phyloP scores from a whole-genome alignment of 768 basidiomycete genomes.

The Hericium coralloides region DNA sequence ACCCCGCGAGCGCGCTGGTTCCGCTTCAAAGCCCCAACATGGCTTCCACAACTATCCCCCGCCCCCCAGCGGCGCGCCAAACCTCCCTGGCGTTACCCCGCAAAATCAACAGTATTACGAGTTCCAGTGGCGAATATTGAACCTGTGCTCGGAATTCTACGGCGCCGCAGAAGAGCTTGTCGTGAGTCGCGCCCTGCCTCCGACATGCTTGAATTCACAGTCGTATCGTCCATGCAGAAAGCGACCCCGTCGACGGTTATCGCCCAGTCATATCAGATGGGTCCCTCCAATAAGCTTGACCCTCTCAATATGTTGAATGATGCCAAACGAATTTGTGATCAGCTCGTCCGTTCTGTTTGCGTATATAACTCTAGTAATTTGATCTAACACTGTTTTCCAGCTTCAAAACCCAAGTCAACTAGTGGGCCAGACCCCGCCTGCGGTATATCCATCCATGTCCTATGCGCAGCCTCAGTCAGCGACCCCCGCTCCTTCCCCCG shows the following conservation, averaged over 20 bases:
- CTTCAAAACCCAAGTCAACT: constrained; percentile 67
- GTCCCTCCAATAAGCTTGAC: constrained; percentile 59
- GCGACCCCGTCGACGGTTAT: constrained; percentile 60
- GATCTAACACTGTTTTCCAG: constrained; percentile 26
- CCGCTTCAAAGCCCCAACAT: constrained; percentile 30
- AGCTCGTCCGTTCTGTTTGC: constrained; percentile 39
- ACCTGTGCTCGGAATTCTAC: constrained; percentile 80
- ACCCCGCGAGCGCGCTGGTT: constrained; percentile 32
- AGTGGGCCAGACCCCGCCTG: constrained; percentile 56
- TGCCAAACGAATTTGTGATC: constrained; percentile 72
- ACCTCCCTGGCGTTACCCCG: constrained; percentile 36
- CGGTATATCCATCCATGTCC: constrained; percentile 35
- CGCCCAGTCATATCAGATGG: constrained; percentile 75
- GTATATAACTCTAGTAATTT: constrained; percentile 1
- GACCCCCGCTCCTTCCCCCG: constrained; percentile 18
- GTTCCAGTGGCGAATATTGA: constrained; percentile 79
- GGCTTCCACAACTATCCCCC: constrained; percentile 12
- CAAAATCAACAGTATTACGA: constrained; percentile 77
- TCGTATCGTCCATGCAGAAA: constrained; percentile 26
- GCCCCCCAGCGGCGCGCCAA: constrained; percentile 18
- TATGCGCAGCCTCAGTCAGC: constrained; percentile 21
- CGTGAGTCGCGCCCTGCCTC: constrained; percentile 35
- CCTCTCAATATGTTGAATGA: constrained; percentile 66
- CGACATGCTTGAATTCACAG: not conserved
- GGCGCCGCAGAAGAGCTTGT: constrained; percentile 78